Conservation (phyloP, 2,329 filamentous ascomycete genomes). For the Calonectria henricotiae region DNA sequence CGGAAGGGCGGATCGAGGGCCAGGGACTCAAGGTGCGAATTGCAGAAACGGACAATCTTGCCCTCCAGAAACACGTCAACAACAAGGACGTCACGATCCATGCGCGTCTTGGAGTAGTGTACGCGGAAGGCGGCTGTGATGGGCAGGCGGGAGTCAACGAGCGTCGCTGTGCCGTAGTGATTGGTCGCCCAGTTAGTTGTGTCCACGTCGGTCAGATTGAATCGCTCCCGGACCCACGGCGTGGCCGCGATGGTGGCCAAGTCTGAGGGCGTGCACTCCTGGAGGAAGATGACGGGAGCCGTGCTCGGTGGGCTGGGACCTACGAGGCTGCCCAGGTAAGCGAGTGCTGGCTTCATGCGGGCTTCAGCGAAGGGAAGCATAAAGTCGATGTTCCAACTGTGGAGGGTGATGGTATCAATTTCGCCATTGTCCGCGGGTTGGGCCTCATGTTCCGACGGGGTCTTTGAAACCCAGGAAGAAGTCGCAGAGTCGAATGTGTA, state of each 20-base stretch:
- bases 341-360: conserved; percentile 56
- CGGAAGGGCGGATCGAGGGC: conserved; percentile 65
- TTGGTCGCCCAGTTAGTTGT: conserved; percentile 62
- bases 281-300: conserved; percentile 65
- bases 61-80: conserved; percentile 61
- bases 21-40: conserved; percentile 73
- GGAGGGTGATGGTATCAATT: conserved; percentile 53
- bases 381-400: conserved; percentile 60
- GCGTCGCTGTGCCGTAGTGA: conserved; percentile 69
- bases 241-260: conserved; percentile 62
- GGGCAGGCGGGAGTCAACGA: conserved; percentile 66
- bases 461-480: conserved; percentile 37
- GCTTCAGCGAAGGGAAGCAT: conserved; percentile 54
- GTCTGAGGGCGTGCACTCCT: conserved; percentile 68
- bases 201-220: conserved; percentile 66
- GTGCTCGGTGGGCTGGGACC: conserved; percentile 30
- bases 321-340: conserved; percentile 47
- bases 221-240: conserved; percentile 65
- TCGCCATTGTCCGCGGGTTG: conserved; percentile 8
- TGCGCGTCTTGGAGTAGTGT: conserved; percentile 65
- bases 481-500: conserved; percentile 34
- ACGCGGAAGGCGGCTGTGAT: conserved; percentile 67
- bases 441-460: conserved; percentile 18
- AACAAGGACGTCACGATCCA: conserved; percentile 71
- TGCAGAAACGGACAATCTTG: conserved; percentile 66